Evolutionary conservation across 2,329 filamentous ascomycete species (phyloP).

Genomic region (Elsinoe necatrix): DNA sequence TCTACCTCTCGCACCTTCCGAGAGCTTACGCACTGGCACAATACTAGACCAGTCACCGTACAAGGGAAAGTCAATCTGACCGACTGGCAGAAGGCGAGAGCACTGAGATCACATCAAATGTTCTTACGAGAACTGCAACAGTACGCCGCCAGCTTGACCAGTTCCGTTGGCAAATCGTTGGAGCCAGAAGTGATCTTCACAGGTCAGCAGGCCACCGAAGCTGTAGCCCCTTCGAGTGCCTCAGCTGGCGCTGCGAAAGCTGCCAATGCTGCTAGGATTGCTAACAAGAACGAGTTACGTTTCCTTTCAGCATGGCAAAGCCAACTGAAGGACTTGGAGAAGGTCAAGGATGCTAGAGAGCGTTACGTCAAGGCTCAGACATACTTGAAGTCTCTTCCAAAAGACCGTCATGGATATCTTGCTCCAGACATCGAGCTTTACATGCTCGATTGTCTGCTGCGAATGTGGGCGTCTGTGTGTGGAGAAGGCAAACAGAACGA

Average conservation of each 20-base stretch:
- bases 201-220: conserved; percentile 17
- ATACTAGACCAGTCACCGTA: conserved; percentile 42
- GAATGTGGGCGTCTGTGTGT: conserved; percentile 39
- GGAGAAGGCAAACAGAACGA: conserved; percentile 9
- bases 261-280: conserved; percentile 27
- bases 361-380: conserved; percentile 44
- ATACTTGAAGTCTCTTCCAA: conserved; percentile 39
- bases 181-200: conserved; percentile 52
- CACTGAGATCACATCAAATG: conserved; percentile 48
- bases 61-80: conserved; percentile 27
- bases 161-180: conserved; percentile 52
- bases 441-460: conserved; percentile 41
- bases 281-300: conserved; percentile 24
- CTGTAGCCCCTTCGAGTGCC: conserved; percentile 20
- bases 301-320: conserved; percentile 39
- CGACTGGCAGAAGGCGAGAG: conserved; percentile 32
- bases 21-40: conserved; percentile 55
- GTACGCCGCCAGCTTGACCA: conserved; percentile 64
- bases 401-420: conserved; percentile 33
- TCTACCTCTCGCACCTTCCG: conserved; percentile 37
- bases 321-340: conserved; percentile 41
- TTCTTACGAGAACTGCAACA: conserved; percentile 59
- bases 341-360: conserved; percentile 34
- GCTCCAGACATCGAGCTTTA: conserved; percentile 42
- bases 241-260: conserved; percentile 24